Base-by-base conservation (phyloP, 2,329 filamentous ascomycete species). In the Fusarium miscanthi region DNA sequence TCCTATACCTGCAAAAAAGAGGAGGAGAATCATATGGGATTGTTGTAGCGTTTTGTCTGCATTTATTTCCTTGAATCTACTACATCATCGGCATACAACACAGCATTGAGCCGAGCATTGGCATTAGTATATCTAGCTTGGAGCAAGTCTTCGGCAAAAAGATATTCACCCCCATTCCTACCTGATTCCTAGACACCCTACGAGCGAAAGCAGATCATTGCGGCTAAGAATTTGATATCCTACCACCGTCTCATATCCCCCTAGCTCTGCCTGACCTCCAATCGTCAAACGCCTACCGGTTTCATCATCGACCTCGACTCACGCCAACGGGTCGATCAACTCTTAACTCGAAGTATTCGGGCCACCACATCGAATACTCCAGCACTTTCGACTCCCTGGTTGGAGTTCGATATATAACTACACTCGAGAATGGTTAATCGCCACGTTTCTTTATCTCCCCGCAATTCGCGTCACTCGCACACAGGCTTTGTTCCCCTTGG, bases 401-500 rank as follows among this genome's bases (percentile, higher is more conserved):
- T 60, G 73, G 76, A 78, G 74, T 59, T 56, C 38, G 56, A 65
- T 66, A 73, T 60, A 69, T 45, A 62, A 37, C 31, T 51, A 27
- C 42, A 69, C 41, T 49, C 51, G 53, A 71, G 38, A 61, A 80
- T 80, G 78, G 76, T 76, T 41, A 74, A 77, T 58, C 76, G 68
- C 59, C 74, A 78, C 59, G 59, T 74, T 48, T 79, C 83, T 25
- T 73, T 79, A 56, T 83, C 83, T 11, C 80, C 82, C 56, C 78
- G 80, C 58, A 80, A 81, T 58, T 82, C 79, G 45, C 76, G 78
- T 42, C 78, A 81, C 46, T 81, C 80, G 38, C 78, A 81, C 43
- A 80, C 80, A 51, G 85, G 86, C 66, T 87, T 87, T 70, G 76
- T 86, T 53, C 85, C 82, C 52, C 80, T 87, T 37, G 80, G 80